Evolutionary conservation across 164 flowering plant genomes (phyloP), one percentile per base, ranked within the genome.

Genomic region (Houttuynia cordata): DNA sequence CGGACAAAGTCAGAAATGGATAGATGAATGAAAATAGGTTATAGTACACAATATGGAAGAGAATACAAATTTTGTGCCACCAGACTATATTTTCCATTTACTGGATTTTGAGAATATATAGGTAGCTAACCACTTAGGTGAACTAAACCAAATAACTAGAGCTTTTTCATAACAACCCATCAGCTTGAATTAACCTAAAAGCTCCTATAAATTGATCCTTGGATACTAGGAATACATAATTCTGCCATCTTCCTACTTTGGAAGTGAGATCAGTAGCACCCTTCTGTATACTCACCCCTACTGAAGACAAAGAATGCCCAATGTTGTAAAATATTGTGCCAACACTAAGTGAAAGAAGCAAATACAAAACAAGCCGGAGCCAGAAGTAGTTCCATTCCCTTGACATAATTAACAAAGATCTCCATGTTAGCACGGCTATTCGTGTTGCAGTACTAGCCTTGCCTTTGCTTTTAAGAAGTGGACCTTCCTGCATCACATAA

Each of bases 341-440:
- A 70, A 88, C 65, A 76, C 89, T 83, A 24, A 94, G 80, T 1
- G 87, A 63, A 54, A 94, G 84, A 67, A 91, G 70, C 84, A 88
- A 76, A 64, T 64, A 80, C 50, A 94, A 84, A 71, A 88, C 71
- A 59, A 94, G 71, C 56, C 93, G 91, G 59, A 94, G 91, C 99
- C 99, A 94, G 67, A 81, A 91, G 75, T 86, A 88, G 67, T 85
- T 85, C 97, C 97, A 94, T 71, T 94, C 99, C 70, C 99, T 86
- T 49, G 99, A 91, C 97, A 94, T 88, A 17, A 91, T 77, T 65
- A 91, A 72, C 53, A 94, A 66, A 18, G 99, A 94, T 74, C 99
- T 82, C 97, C 97, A 88, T n/a, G 96, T 94, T 68, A 94, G 75
- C 42, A 91, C 91, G 42, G 88, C 92, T 72, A 85, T 59, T 42